Conservation (phyloP, 768 basidiomycete species). For the Leccinum disarticulatum region DNA sequence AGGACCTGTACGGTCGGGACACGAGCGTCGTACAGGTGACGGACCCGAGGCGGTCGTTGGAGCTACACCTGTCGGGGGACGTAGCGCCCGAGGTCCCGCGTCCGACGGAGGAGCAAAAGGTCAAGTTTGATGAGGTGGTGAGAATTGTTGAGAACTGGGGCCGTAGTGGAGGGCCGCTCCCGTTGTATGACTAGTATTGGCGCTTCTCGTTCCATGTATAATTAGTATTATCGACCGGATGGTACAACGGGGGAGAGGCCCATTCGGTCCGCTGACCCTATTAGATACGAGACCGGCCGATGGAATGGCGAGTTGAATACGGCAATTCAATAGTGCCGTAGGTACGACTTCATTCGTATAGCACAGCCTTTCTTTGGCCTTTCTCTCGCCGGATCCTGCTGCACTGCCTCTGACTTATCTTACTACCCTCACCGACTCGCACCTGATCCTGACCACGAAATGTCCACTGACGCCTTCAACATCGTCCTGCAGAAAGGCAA, state of each 20-base stretch:
- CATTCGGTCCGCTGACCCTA: background rate
- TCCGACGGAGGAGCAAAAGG: constrained; percentile 61
- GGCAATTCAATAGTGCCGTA: background rate
- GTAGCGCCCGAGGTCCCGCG: constrained; percentile 51
- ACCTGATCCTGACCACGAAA: constrained; percentile 3
- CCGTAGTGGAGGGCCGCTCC: background rate
- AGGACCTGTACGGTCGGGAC: constrained; percentile 71
- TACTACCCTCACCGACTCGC: no score
- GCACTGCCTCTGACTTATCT: constrained; percentile 1
- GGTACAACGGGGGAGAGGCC: background rate
- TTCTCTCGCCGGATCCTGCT: background rate
- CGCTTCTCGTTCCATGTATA: background rate
- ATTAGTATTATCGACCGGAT: background rate
- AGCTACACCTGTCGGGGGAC: constrained; percentile 43
- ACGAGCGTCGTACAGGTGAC: constrained; percentile 60
- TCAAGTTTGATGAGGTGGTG: constrained; percentile 63
- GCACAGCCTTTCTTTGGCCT: background rate
- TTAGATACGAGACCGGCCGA: background rate
- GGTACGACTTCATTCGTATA: no score
- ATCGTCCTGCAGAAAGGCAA: constrained; percentile 54
- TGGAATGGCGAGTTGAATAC: background rate
- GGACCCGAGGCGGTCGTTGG: background rate
- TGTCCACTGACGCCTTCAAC: constrained; percentile 19
- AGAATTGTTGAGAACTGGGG: constrained; percentile 60
- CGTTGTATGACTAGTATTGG: background rate